Base-by-base conservation (phyloP, 352 stramenopile species). In the Phytophthora colocasiae region DNA sequence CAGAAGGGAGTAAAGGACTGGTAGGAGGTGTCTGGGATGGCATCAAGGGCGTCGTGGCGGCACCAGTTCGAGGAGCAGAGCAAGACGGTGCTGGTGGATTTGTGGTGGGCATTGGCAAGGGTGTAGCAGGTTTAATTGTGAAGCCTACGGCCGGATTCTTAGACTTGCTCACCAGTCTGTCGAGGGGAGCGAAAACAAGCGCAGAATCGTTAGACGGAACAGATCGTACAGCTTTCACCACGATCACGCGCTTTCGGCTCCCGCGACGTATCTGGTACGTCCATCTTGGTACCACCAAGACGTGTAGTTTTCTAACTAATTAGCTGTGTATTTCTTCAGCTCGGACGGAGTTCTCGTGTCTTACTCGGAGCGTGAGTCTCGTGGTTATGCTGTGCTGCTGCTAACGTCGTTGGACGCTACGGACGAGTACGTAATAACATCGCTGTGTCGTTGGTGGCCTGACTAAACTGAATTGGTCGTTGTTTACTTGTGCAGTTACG, bases 91-190 rank as follows among this genome's bases (percentile, higher is more conserved):
- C 87, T 24, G 81, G 87, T 31, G 87, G 87, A 4, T 95, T 95
- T 49, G 83, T 95, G 3, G 77, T 95, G 24, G 87, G 87, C n/a
- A 89, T 95, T 15, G 87, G 87, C 41, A 91, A 95, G 63, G 88
- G 88, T 7, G 81, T 95, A 45, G 88, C 86, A 6, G 88, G 88
- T 17, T 69, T 96, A 39, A 87, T 96, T 6, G 86, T 95, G 2
- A 96, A 96, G 53, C 88, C 88, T 1, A 92, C 86, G 1, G 88
- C 86, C 5, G 88, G 88, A 0, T 92, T 96, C 54, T 67, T 96
- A 6, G 88, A 96, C 40, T 72, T 96, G 53, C 77, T 95, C 17
- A 96, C 86, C 14, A 93, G 82, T 58, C 62, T 95, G 27, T 96
- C 86, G 17, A 63, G 85, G 58, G 88, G 88, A 17, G 86, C 86